Conservation (phyloP, 2,329 filamentous ascomycete species). For the Cercospora brassicicola region DNA sequence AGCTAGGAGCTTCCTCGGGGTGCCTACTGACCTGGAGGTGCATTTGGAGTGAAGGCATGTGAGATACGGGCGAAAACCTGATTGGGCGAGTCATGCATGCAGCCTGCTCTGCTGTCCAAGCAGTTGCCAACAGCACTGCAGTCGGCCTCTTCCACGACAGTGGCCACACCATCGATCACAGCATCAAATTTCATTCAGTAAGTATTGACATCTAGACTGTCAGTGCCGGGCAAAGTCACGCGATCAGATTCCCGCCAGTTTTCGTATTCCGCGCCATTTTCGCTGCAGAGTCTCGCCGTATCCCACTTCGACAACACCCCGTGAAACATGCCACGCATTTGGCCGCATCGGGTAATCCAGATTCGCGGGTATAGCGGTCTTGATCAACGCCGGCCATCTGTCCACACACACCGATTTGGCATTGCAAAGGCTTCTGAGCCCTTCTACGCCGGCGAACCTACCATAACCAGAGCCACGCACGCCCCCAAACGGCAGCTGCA, state of each 20-base stretch:
- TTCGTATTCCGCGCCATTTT: slow-evolving; percentile 44
- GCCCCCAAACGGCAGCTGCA: slow-evolving; percentile 91
- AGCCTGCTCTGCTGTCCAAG: not conserved
- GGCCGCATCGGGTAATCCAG: slow-evolving; percentile 74
- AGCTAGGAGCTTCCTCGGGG: slow-evolving; percentile 9
- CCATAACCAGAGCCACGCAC: slow-evolving; percentile 87
- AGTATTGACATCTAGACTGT: not conserved
- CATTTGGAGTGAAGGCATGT: not conserved
- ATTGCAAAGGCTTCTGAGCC: slow-evolving; percentile 81
- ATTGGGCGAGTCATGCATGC: not conserved
- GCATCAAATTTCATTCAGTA: not conserved
- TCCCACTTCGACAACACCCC: slow-evolving; percentile 51
- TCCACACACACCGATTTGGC: slow-evolving; percentile 83
- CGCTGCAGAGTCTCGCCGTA: slow-evolving; percentile 47
- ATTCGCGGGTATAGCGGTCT: slow-evolving; percentile 76
- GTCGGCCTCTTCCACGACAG: not conserved
- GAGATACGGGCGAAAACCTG: not conserved
- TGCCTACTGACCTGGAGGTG: not conserved
- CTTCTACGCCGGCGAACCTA: slow-evolving; percentile 87
- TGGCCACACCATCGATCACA: not conserved
- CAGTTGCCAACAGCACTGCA: not conserved
- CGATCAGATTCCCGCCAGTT: slow-evolving; percentile 35
- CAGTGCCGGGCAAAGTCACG: slow-evolving; percentile 1
- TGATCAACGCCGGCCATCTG: slow-evolving; percentile 56
- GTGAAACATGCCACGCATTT: slow-evolving; percentile 45